A percentile compares a stretch with the other conserved stretches of the same genome.
These are phyloP conservation scores for Kluyveromyces sp. DNA, from an alignment of 1,139 yeast genomes.

Conservation along the genomic window DNA sequence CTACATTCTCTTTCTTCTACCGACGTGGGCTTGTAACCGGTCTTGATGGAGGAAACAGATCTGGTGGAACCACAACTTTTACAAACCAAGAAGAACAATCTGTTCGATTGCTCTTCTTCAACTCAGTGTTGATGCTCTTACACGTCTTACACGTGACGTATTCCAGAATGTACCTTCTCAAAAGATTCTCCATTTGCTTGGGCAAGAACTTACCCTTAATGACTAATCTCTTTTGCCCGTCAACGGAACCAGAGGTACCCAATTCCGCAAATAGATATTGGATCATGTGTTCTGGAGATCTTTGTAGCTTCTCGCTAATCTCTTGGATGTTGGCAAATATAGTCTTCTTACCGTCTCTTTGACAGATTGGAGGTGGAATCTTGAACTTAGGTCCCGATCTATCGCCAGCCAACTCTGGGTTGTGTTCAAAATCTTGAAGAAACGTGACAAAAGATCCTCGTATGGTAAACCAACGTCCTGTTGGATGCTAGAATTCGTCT, in stretches of 20 bases:
- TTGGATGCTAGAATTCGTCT: slow-evolving; percentile 28
- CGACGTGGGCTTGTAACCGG: slow-evolving; percentile 96
- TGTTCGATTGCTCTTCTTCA: slow-evolving; percentile 88
- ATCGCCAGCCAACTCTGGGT: slow-evolving; percentile 98
- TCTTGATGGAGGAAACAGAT: slow-evolving; percentile 94
- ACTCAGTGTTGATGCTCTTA: slow-evolving; percentile 92
- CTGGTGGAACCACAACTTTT: slow-evolving; percentile 97
- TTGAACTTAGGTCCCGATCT: slow-evolving; percentile 87
- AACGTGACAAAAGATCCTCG: slow-evolving; percentile 69
- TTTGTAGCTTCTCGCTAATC: slow-evolving; percentile 86
- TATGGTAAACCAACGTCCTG: slow-evolving; percentile 62
- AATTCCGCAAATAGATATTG: slow-evolving; percentile 95
- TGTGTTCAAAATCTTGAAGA: slow-evolving; percentile 80
- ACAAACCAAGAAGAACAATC: slow-evolving; percentile 96
- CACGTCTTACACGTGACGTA: slow-evolving; percentile 98
- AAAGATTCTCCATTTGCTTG: slow-evolving; percentile 91
- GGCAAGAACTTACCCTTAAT: slow-evolving; percentile 98
- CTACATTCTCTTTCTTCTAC: slow-evolving; percentile 31
- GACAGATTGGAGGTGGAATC: slow-evolving; percentile 95
- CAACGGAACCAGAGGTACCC: slow-evolving; percentile 99
- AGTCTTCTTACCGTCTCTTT: slow-evolving; percentile 98
- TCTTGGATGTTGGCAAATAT: slow-evolving; percentile 93
- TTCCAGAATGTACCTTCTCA: slow-evolving; percentile 93
- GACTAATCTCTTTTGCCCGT: slow-evolving; percentile 92
- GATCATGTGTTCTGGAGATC: slow-evolving; percentile 95